A percentile compares a stretch with the other conserved stretches of the same genome.
phyloP scores from a whole-genome alignment of 441 rosid species.

The Pelargonium citronellum region DNA sequence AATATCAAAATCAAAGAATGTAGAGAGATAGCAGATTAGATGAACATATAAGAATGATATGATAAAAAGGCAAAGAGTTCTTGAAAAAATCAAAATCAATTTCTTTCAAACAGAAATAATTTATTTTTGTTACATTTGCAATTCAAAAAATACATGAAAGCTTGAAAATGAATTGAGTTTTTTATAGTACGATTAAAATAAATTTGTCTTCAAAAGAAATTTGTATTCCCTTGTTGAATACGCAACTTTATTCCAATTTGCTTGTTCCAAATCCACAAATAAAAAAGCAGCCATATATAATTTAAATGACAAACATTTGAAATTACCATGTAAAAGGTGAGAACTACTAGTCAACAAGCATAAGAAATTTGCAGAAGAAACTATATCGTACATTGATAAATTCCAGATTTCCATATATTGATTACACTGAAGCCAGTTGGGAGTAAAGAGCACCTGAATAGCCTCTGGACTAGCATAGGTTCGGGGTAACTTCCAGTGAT shows the following conservation, averaged over 20 bases:
- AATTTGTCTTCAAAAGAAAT: too few species aligned
- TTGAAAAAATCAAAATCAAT: too few species aligned
- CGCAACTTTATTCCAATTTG: background rate
- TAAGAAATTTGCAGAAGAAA: background rate
- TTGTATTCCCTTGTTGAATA: too few species aligned
- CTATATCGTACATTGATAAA: background rate
- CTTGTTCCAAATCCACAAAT: background rate
- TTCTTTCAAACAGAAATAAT: too few species aligned
- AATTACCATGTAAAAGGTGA: background rate
- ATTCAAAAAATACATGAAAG: too few species aligned
- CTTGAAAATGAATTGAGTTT: too few species aligned
- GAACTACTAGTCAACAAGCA: background rate
- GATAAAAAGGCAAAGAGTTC: too few species aligned
- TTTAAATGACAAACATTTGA: background rate
- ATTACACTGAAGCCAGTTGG: constrained; percentile 12
- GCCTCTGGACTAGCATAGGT: constrained; percentile 87
- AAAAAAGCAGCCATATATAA: background rate
- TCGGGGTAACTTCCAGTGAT: constrained; percentile 90
- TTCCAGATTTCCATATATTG: background rate
- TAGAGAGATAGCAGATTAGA: too few species aligned
- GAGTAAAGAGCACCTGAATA: constrained; percentile 62
- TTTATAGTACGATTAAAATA: too few species aligned
- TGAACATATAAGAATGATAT: too few species aligned
- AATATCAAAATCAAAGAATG: too few species aligned
- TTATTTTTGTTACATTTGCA: too few species aligned